These are phyloP conservation scores for Grigorovia jiainica DNA, from an alignment of 805 yeast species.

Conservation along the genomic window DNA sequence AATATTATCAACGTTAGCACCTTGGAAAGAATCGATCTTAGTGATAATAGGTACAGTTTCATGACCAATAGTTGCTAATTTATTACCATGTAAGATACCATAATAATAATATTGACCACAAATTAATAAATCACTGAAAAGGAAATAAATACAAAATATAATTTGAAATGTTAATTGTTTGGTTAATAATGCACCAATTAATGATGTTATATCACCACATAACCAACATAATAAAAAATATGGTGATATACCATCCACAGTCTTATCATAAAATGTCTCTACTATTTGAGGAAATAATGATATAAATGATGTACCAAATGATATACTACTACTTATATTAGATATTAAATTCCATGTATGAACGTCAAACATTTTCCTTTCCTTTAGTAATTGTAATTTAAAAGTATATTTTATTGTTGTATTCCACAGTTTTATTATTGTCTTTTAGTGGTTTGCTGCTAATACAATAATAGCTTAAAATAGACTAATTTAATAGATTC, in stretches of 20 bases:
- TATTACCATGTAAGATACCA: conserved; percentile 27
- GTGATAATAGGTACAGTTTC: conserved; percentile 21
- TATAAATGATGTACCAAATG: conserved; percentile 36
- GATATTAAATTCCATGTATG: conserved; percentile 25
- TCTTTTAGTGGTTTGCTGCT: no score
- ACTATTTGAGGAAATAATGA: conserved; percentile 49
- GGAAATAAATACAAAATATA: conserved; percentile 60
- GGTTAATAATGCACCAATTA: conserved; percentile 67
- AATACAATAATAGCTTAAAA: no score
- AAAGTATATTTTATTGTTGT: no score
- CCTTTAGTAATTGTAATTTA: no score
- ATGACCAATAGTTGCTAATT: conserved; percentile 27
- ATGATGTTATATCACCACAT: conserved; percentile 38
- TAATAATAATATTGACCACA: conserved; percentile 68
- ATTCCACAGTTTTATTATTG: no score
- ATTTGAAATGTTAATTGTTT: conserved; percentile 75
- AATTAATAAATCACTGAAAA: conserved; percentile 59
- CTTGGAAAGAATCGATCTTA: background rate
- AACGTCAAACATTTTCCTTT: conserved; percentile 4
- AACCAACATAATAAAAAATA: conserved; percentile 39
- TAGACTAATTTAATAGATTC: no score
- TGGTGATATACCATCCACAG: conserved; percentile 54
- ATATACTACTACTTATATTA: conserved; percentile 35
- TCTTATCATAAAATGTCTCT: conserved; percentile 46
- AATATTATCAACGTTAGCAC: background rate